Evolutionary conservation across 441 rosid genomes (phyloP), one percentile per base, ranked within the genome.

Genomic region (Erodium moschatum): DNA sequence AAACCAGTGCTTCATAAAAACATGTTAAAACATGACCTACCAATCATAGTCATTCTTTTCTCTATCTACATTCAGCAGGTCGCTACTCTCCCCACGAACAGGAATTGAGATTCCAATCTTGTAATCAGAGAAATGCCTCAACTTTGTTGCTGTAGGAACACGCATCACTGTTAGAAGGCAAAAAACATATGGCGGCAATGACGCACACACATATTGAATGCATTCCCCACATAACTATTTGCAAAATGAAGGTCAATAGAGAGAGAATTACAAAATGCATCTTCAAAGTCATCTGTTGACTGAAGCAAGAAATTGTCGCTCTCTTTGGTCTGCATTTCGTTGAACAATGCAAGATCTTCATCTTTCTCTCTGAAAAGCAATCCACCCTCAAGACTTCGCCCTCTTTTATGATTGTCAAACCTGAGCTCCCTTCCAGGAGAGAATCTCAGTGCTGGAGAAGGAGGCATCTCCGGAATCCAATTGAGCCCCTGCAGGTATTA

Each of bases 11-110:
- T 56, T 18, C 24, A 19, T 56, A 12, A 20, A 35, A n/a, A 33
- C 18, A 0, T 1, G 67, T 33, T 72, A 69, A 79, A 71, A 67
- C 15, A 76, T 42, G 69, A 73, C 89, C 66, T 69, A 94, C 99
- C 99, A 94, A 72, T 94, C 99, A 79, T 94, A 94, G 77, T 94
- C 99, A 79, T 91, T 91, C 83, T 94, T 94, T 74, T 88, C 97
- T 72, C 83, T 94, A 33, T 89, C 99, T 42, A 81, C 92, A 80
- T 80, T 86, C 70, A 91, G 91, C 73, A 91, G 81, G 74, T 86
- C 94, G 58, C 97, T 91, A 67, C 87, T 83, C 85, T 91, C 89
- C 78, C 97, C 97, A 56, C 92, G 85, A 44, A 69, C 85, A 71
- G 95, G 97, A 81, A 88, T 84, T 11, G 90, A 79, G 64, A 87